Base-by-base conservation (phyloP, 2,329 filamentous ascomycete species). In the Cladobotryum mycophilum region DNA sequence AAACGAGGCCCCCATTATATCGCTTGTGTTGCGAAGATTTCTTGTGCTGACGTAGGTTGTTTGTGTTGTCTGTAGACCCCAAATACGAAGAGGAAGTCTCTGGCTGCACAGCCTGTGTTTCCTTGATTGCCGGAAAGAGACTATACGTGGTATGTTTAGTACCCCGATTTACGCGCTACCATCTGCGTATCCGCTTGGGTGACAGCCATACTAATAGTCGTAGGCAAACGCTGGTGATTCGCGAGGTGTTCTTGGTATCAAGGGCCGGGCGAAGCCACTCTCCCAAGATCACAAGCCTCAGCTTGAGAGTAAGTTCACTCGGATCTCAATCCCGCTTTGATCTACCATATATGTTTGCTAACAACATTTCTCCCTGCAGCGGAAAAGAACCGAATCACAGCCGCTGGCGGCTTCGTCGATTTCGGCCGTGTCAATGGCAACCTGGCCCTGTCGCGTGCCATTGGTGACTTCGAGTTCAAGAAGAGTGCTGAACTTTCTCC, bases 271-370 rank as follows among this genome's bases (percentile, higher is more conserved):
- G 60, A 99, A 97, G 76, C 93, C 93, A 47, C 79, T 99, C 54
- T 99, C 93, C n/a, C 95, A 95, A 67, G 93, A 99, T 69, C 93
- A 99, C 78, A 99, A 99, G 75, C 93, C 93, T 40, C 91, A 96
- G 70, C 96, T 97, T 61, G 93, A 99, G 80, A 89, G 90, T 95
- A 67, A 52, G 76, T 69, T 18, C 35, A 40, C 33, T 48, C 18
- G 8, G 49, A 51, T n/a, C 43, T 35, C 40, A n/a, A 43, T 35
- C 33, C 38, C 20, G 33, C 22, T 18, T 43, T n/a, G 36, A 14
- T 36, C 20, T 30, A 42, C n/a, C 44, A 4, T 36, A 5, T 47
- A 45, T 52, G 42, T 41, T 51, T 43, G 46, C 48, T 56, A 49
- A 41, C 48, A 44, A 51, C 22, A 20, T 37, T n/a, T n/a, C 13